Base-by-base conservation (phyloP, 208 protist genomes). In the Trypanosoma avium region DNA sequence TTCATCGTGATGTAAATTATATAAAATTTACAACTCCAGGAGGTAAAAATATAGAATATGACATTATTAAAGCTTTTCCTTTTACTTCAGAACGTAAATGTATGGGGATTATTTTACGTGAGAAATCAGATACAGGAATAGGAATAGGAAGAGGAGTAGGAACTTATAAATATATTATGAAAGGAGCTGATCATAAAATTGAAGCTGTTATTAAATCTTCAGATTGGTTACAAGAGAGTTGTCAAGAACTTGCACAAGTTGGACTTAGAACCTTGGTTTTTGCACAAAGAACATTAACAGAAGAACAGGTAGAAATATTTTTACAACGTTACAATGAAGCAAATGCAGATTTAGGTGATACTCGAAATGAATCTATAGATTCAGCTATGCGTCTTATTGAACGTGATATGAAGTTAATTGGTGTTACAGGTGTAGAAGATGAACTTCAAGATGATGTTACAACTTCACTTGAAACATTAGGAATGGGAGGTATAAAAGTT, bases 341-440 rank as follows among this genome's bases (percentile, higher is more conserved):
- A 10, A 79, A 69, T 50, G 67, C 71, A 10, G 79, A 83, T 12
- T 42, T 86, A 32, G 71, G 81, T 27, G 76, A 86, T 6, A 77
- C 61, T 22, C 77, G 91, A 12, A 60, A 57, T 5, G 69, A 73
- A 19, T 79, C 71, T 6, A 74, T 98, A 10, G 82, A 94, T 43
- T 61, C 66, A 29, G 93, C 88, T 9, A 86, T 97, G 58, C 56
- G 67, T 13, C 59, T 77, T 8, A 74, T 98, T 21, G 94, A 98
- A 73, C 79, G 67, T 3, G 85, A 98, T 57, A 84, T 99, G 70
- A 87, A 83, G 8, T 63, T 99, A 0, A 71, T 97, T 27, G 92
- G 96, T 17, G 77, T 99, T 0, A 99, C 97, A 3, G 98, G 97
- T 9, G 97, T 99, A 3, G 98, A 99, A 81, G 98, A 99, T 61